Evolutionary conservation across 495 filamentous ascomycete genomes (phyloP).

Genomic region (Chaetomidium leptoderma): DNA sequence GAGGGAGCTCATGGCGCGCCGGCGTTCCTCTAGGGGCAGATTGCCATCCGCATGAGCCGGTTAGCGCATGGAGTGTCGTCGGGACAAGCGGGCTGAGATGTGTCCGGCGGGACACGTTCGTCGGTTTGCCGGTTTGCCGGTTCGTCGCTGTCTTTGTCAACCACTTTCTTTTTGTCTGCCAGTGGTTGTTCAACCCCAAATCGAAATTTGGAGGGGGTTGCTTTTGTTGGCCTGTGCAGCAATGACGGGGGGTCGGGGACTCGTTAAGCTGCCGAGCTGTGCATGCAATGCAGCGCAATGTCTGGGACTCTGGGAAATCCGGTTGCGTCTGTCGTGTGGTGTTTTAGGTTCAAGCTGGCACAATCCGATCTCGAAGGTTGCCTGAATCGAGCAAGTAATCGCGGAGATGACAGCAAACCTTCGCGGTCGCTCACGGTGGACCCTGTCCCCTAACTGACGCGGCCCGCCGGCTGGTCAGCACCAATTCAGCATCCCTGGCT

Average conservation of each 20-base stretch:
- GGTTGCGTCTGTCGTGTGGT: too few relatives aligned
- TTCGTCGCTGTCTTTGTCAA: slow-evolving; percentile 3
- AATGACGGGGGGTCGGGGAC: background rate
- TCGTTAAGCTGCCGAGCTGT: background rate
- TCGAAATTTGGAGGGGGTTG: slow-evolving; percentile 1
- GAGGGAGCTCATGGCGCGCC: slow-evolving; percentile 76
- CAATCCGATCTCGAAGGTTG: background rate
- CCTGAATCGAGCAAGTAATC: background rate
- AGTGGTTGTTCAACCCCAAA: background rate
- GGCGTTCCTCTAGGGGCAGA: slow-evolving; percentile 22
- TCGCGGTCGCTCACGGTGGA: slow-evolving; percentile 8
- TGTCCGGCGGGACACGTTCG: background rate
- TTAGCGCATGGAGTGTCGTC: slow-evolving; percentile 28
- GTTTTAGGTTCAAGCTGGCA: background rate
- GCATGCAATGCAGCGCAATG: background rate
- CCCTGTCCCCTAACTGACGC: slow-evolving; percentile 12
- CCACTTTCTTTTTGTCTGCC: background rate
- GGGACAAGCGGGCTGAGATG: background rate
- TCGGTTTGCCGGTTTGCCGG: too few relatives aligned
- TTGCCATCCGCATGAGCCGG: slow-evolving; percentile 37
- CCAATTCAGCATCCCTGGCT: background rate
- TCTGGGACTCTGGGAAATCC: background rate
- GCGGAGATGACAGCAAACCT: slow-evolving; percentile 21
- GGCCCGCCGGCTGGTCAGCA: slow-evolving; percentile 19
- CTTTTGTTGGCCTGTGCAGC: background rate